These are phyloP conservation scores for Ascochyta pisi DNA, from an alignment of 2,329 filamentous ascomycete species.

Conservation along the genomic window DNA sequence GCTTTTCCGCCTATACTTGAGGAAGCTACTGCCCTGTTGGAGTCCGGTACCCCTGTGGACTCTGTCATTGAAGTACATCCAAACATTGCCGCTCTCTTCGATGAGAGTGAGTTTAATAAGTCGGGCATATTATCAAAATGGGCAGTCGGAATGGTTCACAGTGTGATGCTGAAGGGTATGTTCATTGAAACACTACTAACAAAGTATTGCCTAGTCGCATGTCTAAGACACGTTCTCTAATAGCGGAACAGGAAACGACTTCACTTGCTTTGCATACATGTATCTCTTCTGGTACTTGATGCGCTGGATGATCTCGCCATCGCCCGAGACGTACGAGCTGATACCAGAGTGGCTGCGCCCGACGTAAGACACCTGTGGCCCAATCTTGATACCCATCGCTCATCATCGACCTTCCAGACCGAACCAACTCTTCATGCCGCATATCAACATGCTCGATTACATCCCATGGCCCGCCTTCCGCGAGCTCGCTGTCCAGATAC, in stretches of 20 bases:
- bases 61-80: constrained; percentile 29
- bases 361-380: constrained; percentile 18
- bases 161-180: constrained; percentile 28
- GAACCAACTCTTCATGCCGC: constrained; percentile 37
- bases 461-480: constrained; percentile 36
- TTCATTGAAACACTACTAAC: background rate
- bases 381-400: background rate
- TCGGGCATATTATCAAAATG: constrained; percentile 31
- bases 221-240: background rate
- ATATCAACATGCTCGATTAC: constrained; percentile 33
- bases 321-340: constrained; percentile 29
- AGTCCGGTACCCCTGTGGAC: constrained; percentile 16
- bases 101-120: constrained; percentile 23
- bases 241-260: constrained; percentile 24
- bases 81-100: constrained; percentile 32
- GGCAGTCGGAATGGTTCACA: constrained; percentile 33
- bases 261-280: constrained; percentile 36
- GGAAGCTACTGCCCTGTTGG: constrained; percentile 23
- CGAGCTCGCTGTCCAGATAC: constrained; percentile 32
- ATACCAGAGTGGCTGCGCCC: constrained; percentile 36
- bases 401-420: constrained; percentile 16
- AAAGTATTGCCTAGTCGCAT: background rate
- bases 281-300: constrained; percentile 33
- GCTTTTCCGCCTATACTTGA: constrained; percentile 20
- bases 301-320: constrained; percentile 37